Base-by-base conservation (phyloP, 139 green algal species). In the Asterochloris erici region DNA sequence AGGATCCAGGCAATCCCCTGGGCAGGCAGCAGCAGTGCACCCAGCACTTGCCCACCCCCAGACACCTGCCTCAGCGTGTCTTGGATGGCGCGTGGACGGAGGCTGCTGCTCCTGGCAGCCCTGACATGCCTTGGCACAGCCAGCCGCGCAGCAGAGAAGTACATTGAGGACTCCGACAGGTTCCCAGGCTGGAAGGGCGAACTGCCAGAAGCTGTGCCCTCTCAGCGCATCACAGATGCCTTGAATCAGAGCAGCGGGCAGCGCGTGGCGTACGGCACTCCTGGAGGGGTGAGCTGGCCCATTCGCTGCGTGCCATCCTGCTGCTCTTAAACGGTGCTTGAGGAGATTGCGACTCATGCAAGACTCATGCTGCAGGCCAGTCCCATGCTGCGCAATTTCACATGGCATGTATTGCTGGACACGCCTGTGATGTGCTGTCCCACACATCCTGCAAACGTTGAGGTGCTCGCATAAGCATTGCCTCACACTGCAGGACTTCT, bases 111-210 rank as follows among this genome's bases (percentile, higher is more conserved):
- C 38, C 38, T 54, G 38, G 38, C 38, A 54, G 38, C 38, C 38
- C 38, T 54, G 38, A 54, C 38, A 54, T 54, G 38, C 38, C 38
- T 54, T 54, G 38, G 38, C 38, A 54, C 38, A 54, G 38, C 38
- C 38, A 54, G 38, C 38, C 38, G 38, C 38, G 76, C 76, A 80
- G 68, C 82, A 61, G 66, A 82, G 24, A 80, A 69, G 60, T 88
- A 85, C 61, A 89, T 90, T 73, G 79, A 87, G 69, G 73, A 90
- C 27, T 84, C 79, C 17, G 88, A 91, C 29, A 79, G 89, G 2
- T 91, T 93, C 75, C 89, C 89, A 63, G 89, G 89, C 9, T 93
- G 89, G 89, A 86, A 86, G 54, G 89, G 89, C 11, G 89, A 93
- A 77, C 84, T 91, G 21, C 88, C 89, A 14, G 70, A 69, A 24